phyloP scores from a whole-genome alignment of 805 yeast species.

The Cyberlindnera meyerae region DNA sequence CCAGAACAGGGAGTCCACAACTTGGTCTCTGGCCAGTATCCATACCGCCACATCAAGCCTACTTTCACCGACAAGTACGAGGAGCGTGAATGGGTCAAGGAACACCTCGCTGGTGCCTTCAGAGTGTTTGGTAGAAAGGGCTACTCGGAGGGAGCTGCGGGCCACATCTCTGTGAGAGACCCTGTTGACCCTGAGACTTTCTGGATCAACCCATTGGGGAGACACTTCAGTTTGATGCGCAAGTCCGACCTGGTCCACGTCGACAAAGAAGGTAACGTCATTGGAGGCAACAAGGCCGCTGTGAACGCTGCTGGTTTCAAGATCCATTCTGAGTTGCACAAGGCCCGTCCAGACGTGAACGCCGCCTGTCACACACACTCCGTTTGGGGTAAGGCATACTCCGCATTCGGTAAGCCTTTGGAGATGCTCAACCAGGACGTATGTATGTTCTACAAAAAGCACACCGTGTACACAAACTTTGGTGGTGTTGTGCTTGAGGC shows the following conservation, averaged over 20 bases:
- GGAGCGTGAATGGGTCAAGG: slow-evolving; percentile 50
- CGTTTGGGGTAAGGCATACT: slow-evolving; percentile 57
- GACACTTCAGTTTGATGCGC: slow-evolving; percentile 58
- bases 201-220: slow-evolving; percentile 88
- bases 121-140: slow-evolving; percentile 77
- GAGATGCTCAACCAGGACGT: slow-evolving; percentile 82
- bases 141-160: slow-evolving; percentile 74
- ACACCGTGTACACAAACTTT: slow-evolving; percentile 60
- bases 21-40: slow-evolving; percentile 45
- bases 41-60: slow-evolving; percentile 49
- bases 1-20: slow-evolving; percentile 52
- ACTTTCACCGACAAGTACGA: slow-evolving; percentile 42
- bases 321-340: slow-evolving; percentile 64
- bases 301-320: slow-evolving; percentile 68
- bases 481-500: slow-evolving; percentile 76
- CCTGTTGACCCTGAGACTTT: slow-evolving; percentile 77
- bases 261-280: slow-evolving; percentile 56
- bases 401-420: slow-evolving; percentile 58
- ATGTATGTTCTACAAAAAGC: slow-evolving; percentile 61
- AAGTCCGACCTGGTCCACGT: slow-evolving; percentile 61
- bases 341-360: slow-evolving; percentile 62
- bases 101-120: slow-evolving; percentile 85
- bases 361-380: slow-evolving; percentile 75
- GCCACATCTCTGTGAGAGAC: slow-evolving; percentile 82
- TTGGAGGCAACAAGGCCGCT: slow-evolving; percentile 52